Conservation (phyloP, 2,329 filamentous ascomycete species). For the Sporothrix schenckii region DNA sequence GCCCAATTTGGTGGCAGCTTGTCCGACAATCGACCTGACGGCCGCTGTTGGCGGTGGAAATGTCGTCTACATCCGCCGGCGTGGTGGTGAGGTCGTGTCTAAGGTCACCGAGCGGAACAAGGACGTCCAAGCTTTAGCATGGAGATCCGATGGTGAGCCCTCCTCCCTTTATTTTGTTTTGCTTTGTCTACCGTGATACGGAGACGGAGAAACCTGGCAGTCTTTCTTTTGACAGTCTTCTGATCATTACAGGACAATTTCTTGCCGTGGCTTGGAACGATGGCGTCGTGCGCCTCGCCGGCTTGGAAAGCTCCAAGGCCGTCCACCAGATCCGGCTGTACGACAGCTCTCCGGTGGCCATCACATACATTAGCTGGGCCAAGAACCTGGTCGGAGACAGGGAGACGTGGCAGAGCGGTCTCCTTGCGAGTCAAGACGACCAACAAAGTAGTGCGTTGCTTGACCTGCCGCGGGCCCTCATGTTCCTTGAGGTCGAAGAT, state of each 20-base stretch:
- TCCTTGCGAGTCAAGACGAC: slow-evolving; percentile 39
- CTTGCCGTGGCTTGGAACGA: slow-evolving; percentile 85
- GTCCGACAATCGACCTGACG: slow-evolving; percentile 83
- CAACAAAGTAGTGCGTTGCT: slow-evolving; percentile 42
- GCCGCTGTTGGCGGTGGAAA: slow-evolving; percentile 68
- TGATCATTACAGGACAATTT: slow-evolving; percentile 60
- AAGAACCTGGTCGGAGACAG: slow-evolving; percentile 48
- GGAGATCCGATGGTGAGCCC: slow-evolving; percentile 69
- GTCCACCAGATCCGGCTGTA: slow-evolving; percentile 69
- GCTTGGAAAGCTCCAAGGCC: slow-evolving; percentile 78
- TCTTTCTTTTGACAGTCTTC: slow-evolving; percentile 36
- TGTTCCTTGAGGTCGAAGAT: slow-evolving; percentile 73
- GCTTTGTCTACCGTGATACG: not conserved
- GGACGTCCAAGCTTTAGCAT: slow-evolving; percentile 56
- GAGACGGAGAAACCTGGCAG: not conserved
- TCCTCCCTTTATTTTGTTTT: not conserved
- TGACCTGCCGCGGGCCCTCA: slow-evolving; percentile 72
- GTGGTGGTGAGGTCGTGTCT: slow-evolving; percentile 70
- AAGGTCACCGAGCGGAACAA: slow-evolving; percentile 51
- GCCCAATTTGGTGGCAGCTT: slow-evolving; percentile 68
- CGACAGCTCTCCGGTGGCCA: slow-evolving; percentile 48
- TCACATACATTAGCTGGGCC: slow-evolving; percentile 60
- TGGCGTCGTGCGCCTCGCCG: slow-evolving; percentile 74
- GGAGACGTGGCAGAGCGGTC: slow-evolving; percentile 42
- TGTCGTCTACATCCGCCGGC: slow-evolving; percentile 72